Base-by-base conservation (phyloP, 768 basidiomycete species). In the Macrolepiota albuminosa region DNA sequence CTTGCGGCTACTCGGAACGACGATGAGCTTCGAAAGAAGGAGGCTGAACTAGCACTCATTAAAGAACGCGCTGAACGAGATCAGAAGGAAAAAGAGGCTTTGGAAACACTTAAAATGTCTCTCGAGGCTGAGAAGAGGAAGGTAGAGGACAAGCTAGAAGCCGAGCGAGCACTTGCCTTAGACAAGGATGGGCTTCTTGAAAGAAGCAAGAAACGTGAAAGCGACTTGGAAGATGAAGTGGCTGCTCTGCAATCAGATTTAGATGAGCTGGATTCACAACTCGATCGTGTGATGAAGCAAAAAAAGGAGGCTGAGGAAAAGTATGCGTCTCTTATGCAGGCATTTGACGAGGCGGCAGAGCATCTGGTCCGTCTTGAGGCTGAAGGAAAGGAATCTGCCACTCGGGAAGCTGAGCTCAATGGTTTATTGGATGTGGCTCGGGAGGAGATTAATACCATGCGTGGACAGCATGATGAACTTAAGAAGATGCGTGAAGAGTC, bases 1-100 rank as follows among this genome's bases (percentile, higher is more conserved):
- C 81, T 99, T 34, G 93, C 93, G 24, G 95, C 95, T 0, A 96
- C 96, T 1, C 80, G 94, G 18, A 90, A 86, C 63, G 96, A 98
- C 68, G 94, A 95, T 43, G 96, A 96, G 69, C 81, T 98, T 6
- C 82, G 90, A 16, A 82, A 84, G 72, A 96, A 96, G 71, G 91
- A 94, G 57, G 79, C 86, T 1, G 97, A 99, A 68, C 76, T 98
- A 13, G 76, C 82, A 1, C 75, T 94, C 51, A 82, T 86, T 56
- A 89, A 87, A 68, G 94, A 97, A 68, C 80, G 90, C 8, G 93
- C 93, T 0, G 93, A 95, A 68, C 83, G 89, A 33, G 96, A 98
- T 59, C 85, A 89, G 65, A 81, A 81, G 59, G 96, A 95, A 72
- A 82, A 84, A 53, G 87, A 87, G 66, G 84, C 85, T 18, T 69